phyloP scores from a whole-genome alignment of 805 yeast species.

The Candida morakotiae region DNA sequence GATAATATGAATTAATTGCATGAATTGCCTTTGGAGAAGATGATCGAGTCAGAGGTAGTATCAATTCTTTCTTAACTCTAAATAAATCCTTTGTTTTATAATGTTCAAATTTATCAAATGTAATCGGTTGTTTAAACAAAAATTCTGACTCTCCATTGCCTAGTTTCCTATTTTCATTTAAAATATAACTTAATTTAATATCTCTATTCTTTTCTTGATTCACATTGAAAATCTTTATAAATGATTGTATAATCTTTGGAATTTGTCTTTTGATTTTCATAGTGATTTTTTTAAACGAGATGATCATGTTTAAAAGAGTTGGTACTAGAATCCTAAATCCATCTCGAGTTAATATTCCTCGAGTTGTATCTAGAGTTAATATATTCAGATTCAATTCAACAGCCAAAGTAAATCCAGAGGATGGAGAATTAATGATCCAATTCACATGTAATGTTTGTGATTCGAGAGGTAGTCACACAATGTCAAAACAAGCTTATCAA shows the following conservation, averaged over 20 bases:
- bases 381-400: not conserved
- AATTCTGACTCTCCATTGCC: not conserved
- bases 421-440: conserved; percentile 66
- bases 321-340: no score
- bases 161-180: conserved; percentile 2
- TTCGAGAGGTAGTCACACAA: conserved; percentile 80
- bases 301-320: no score
- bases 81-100: conserved; percentile 2
- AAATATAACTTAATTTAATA: not conserved
- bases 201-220: not conserved
- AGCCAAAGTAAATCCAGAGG: not conserved
- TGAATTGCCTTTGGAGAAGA: conserved; percentile 9
- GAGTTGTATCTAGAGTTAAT: no score
- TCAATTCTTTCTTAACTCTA: not conserved
- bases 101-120: not conserved
- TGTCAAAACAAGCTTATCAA: conserved; percentile 88
- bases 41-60: not conserved
- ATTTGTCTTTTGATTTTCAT: not conserved
- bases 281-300: not conserved
- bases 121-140: not conserved
- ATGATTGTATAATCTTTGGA: not conserved
- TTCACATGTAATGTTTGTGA: conserved; percentile 90
- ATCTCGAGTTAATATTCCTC: no score
- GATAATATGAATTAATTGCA: conserved; percentile 13
- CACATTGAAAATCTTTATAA: not conserved